A percentile compares a stretch with the other conserved stretches of the same genome.
Evolutionary conservation across 768 basidiomycete species (phyloP).

Genomic region (Amanita exitialis): DNA sequence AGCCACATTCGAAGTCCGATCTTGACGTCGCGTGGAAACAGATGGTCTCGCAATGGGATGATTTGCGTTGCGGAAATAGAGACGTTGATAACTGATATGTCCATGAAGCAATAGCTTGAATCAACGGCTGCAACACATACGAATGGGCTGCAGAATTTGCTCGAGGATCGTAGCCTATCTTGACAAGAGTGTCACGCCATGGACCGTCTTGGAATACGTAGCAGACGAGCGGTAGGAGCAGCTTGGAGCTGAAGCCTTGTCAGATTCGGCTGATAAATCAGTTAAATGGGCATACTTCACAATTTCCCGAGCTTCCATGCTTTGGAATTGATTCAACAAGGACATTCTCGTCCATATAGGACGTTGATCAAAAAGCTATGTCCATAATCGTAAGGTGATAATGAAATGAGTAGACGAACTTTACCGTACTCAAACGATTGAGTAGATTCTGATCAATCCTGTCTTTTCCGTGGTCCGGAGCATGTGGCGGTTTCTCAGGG

Average conservation of each 20-base stretch:
- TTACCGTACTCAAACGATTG: constrained; percentile 45
- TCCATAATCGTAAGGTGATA: background rate
- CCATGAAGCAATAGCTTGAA: background rate
- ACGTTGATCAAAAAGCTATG: constrained; percentile 61
- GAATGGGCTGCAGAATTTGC: constrained; percentile 61
- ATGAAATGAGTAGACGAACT: background rate
- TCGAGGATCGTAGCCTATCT: constrained; percentile 86
- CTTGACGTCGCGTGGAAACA: constrained; percentile 59
- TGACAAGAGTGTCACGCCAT: constrained; percentile 83
- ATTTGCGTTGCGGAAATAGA: constrained; percentile 84
- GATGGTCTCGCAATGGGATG: constrained; percentile 74
- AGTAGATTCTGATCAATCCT: constrained; percentile 47
- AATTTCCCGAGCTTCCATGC: constrained; percentile 59
- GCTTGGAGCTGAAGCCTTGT: constrained; percentile 53
- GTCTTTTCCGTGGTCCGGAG: constrained; percentile 49
- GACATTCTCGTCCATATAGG: constrained; percentile 89
- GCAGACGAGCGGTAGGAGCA: constrained; percentile 67
- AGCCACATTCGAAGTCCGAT: constrained; percentile 32
- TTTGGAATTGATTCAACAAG: constrained; percentile 71
- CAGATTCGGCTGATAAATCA: background rate
- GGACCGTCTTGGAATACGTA: constrained; percentile 94
- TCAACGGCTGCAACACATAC: constrained; percentile 34
- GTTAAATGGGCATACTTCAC: constrained; percentile 45
- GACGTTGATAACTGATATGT: constrained; percentile 70
- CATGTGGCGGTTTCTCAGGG: constrained; percentile 53